A percentile compares a stretch with the other conserved stretches of the same genome.
Evolutionary conservation across 805 yeast genomes (phyloP).

Genomic region (Ogataea kodamae): DNA sequence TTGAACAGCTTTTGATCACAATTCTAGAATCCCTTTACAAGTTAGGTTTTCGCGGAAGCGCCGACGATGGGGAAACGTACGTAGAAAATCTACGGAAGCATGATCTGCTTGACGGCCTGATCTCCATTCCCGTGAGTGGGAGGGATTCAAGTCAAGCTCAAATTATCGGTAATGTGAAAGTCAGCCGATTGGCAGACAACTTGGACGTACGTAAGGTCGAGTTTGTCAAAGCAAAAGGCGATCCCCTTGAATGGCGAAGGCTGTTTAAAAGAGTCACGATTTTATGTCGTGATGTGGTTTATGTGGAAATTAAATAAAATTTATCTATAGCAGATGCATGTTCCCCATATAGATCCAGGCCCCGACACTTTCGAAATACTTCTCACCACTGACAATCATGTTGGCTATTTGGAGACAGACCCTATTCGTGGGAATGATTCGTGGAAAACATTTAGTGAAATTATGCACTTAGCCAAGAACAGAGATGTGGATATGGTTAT

Average conservation of each 20-base stretch:
- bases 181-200: slow-evolving; percentile 38
- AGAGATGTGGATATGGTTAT: slow-evolving; percentile 82
- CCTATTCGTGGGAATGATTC: slow-evolving; percentile 89
- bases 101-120: slow-evolving; percentile 29
- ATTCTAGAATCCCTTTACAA: slow-evolving; percentile 41
- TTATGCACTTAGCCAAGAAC: slow-evolving; percentile 64
- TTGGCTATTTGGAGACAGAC: slow-evolving; percentile 87
- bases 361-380: slow-evolving; percentile 72
- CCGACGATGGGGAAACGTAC: slow-evolving; percentile 19
- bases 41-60: slow-evolving; percentile 36
- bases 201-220: slow-evolving; percentile 45
- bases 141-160: slow-evolving; percentile 44
- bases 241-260: slow-evolving; percentile 72
- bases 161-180: slow-evolving; percentile 45
- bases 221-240: slow-evolving; percentile 56
- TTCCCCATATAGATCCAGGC: slow-evolving; percentile 42
- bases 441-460: slow-evolving; percentile 83
- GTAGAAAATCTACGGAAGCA: slow-evolving; percentile 26
- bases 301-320: slow-evolving; percentile 30
- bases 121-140: slow-evolving; percentile 39
- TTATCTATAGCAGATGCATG: slow-evolving; percentile 32
- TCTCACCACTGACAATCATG: slow-evolving; percentile 93
- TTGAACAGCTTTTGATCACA: slow-evolving; percentile 41
- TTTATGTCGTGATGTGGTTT: slow-evolving; percentile 55
- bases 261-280: slow-evolving; percentile 56